Evolutionary conservation across 2,329 filamentous ascomycete genomes (phyloP).

Genomic region (Neocucurbitaria cava): DNA sequence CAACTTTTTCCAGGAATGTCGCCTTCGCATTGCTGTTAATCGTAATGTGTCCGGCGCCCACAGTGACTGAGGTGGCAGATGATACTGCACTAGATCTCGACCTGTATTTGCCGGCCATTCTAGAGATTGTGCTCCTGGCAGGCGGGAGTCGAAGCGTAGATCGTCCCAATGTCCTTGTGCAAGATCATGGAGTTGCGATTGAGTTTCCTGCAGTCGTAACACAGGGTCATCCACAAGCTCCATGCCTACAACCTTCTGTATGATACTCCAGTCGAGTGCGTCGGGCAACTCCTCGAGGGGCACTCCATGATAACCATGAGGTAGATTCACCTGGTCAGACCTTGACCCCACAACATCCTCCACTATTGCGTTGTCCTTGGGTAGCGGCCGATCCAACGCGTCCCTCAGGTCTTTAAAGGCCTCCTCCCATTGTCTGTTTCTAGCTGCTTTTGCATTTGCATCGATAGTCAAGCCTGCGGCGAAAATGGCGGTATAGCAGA

Average conservation of each 20-base stretch:
- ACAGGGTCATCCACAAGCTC: constrained; percentile 32
- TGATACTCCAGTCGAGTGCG: constrained; percentile 30
- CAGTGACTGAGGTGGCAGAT: constrained; percentile 55
- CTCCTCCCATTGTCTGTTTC: constrained; percentile 66
- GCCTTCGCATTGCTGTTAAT: constrained; percentile 34
- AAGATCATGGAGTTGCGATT: constrained; percentile 19
- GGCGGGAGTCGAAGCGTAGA: constrained; percentile 37
- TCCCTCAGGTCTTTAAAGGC: constrained; percentile 56
- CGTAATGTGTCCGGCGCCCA: constrained; percentile 49
- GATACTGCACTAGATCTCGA: constrained; percentile 28
- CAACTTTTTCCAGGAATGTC: constrained; percentile 53
- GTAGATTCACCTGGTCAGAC: not conserved
- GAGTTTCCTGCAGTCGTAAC: constrained; percentile 19
- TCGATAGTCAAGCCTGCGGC: constrained; percentile 70
- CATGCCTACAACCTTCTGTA: constrained; percentile 30
- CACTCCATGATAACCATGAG: not conserved
- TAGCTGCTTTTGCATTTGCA: constrained; percentile 61
- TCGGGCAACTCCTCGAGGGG: constrained; percentile 19
- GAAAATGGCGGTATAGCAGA: constrained; percentile 72
- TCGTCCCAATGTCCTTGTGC: constrained; percentile 32
- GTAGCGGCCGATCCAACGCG: not conserved
- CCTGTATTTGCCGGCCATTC: constrained; percentile 54
- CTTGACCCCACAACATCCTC: not conserved
- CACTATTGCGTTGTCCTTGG: not conserved
- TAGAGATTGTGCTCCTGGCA: constrained; percentile 30